These are phyloP conservation scores for Salvia miltiorrhiza DNA, from an alignment of 257 asterid genomes.

Conservation along the genomic window DNA sequence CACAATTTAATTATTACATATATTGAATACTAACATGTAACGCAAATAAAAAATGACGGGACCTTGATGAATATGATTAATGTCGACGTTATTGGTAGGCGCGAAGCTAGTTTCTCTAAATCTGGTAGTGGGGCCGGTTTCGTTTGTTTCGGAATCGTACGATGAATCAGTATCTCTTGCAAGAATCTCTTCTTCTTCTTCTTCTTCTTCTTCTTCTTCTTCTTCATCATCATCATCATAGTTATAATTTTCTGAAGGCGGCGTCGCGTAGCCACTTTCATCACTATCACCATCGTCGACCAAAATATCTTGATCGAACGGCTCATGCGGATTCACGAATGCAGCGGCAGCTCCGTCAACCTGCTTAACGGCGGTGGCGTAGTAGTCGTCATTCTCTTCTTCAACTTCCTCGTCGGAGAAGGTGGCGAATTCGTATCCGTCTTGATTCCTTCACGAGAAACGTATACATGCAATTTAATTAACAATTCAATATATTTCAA, in stretches of 20 bases:
- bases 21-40: no score
- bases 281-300: slow-evolving; percentile 3
- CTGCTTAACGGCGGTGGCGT: background rate
- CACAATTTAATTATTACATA: no score
- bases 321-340: background rate
- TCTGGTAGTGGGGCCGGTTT: slow-evolving; percentile 42
- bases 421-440: slow-evolving; percentile 39
- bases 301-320: background rate
- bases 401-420: slow-evolving; percentile 60
- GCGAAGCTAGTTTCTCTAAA: slow-evolving; percentile 13
- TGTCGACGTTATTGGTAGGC: slow-evolving; percentile 18
- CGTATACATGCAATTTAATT: no score
- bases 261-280: slow-evolving; percentile 39
- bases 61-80: slow-evolving; percentile 25
- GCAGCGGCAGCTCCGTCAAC: background rate
- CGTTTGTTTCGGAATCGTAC: slow-evolving; percentile 28
- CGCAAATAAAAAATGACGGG: background rate
- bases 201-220: slow-evolving; percentile 30
- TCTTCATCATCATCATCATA: slow-evolving; percentile 12
- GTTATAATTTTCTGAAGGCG: slow-evolving; percentile 34
- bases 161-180: slow-evolving; percentile 33
- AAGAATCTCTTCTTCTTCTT: slow-evolving; percentile 37
- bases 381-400: slow-evolving; percentile 23
- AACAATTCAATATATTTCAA: no score
- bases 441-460: slow-evolving; percentile 46